Evolutionary conservation across 139 green algal genomes (phyloP).

Genomic region (Auxenochlorella pyrenoidosa): DNA sequence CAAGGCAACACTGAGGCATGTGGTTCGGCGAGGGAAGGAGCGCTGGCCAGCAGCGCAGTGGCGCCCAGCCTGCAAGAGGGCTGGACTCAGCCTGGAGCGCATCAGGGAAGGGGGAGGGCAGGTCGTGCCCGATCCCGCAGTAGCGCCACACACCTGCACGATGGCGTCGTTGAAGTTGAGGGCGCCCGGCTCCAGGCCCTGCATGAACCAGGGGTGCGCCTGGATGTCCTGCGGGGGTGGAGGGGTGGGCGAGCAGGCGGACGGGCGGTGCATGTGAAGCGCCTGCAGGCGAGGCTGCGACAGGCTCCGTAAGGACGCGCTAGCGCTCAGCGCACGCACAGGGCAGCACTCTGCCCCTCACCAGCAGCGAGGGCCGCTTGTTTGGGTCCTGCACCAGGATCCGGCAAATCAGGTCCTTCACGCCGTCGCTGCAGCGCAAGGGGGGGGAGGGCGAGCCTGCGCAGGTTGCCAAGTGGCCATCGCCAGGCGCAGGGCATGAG

Average conservation of each 20-base stretch:
- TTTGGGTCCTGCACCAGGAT: constrained; percentile 78
- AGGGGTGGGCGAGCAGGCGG: background rate
- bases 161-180: constrained; percentile 54
- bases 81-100: no score
- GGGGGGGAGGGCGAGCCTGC: background rate
- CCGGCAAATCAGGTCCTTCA: constrained; percentile 70
- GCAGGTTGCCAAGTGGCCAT: no score
- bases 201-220: constrained; percentile 59
- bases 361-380: constrained; percentile 75
- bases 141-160: background rate
- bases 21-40: background rate
- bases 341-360: background rate
- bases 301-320: no score
- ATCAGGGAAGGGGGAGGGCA: no score
- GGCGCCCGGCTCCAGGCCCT: constrained; percentile 34
- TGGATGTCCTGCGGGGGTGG: constrained; percentile 42
- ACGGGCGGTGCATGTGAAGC: background rate
- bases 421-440: constrained; percentile 29
- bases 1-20: no score
- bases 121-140: no score
- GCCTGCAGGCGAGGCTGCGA: no score
- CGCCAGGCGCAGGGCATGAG: no score
- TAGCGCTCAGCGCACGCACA: background rate
- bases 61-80: no score
- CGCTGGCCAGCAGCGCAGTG: no score